phyloP scores from a whole-genome alignment of 306 rosid species.

The Acmispon strigosus region DNA sequence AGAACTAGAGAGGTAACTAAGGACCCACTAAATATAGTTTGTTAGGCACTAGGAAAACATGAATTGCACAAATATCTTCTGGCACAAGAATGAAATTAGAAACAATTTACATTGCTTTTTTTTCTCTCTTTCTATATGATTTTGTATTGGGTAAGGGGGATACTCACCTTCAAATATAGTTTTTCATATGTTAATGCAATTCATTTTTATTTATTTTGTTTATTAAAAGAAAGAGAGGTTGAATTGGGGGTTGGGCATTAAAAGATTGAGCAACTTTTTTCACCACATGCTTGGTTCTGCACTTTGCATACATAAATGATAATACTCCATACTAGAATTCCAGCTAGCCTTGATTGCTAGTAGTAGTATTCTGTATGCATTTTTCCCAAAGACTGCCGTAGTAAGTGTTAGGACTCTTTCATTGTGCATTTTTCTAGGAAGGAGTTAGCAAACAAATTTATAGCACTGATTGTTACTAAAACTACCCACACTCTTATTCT shows the following conservation, averaged over 20 bases:
- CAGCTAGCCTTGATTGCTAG: constrained; percentile 4
- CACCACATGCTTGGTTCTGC: constrained; percentile 14
- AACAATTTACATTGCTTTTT: not conserved
- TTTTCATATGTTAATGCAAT: not conserved
- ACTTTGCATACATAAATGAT: constrained; percentile 9
- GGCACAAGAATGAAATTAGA: constrained; percentile 13
- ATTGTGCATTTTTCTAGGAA: not conserved
- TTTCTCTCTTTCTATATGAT: not conserved
- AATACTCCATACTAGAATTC: not conserved
- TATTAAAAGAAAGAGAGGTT: constrained; percentile 1
- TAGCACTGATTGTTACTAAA: not conserved
- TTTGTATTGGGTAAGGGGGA: not conserved
- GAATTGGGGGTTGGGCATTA: constrained; percentile 12
- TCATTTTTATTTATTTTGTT: not conserved
- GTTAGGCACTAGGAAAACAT: constrained; percentile 31
- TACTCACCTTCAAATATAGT: not conserved
- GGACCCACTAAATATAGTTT: constrained; percentile 48
- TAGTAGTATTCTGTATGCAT: not conserved
- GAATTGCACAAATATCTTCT: constrained; percentile 17
- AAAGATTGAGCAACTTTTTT: not conserved
- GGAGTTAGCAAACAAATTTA: not conserved
- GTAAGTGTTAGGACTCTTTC: constrained; percentile 2
- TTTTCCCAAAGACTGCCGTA: not conserved
- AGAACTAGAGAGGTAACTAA: not conserved
- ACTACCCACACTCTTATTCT: constrained; percentile 7